phyloP scores from a whole-genome alignment of 2,329 filamentous ascomycete species.

The Phyllosticta ampelicida region DNA sequence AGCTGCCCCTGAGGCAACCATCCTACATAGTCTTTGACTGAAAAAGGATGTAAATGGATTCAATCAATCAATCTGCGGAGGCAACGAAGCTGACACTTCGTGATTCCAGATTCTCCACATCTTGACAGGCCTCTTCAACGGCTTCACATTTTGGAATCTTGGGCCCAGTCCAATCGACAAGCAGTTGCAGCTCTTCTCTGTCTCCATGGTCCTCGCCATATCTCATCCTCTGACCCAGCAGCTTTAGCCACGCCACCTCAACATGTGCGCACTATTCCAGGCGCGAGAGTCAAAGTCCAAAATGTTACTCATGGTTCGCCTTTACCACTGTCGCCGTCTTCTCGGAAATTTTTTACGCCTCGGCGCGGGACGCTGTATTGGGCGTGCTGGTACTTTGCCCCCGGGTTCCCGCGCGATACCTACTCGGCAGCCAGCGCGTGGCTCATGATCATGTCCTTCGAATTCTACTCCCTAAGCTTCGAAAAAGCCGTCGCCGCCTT shows the following conservation, averaged over 20 bases:
- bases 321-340: conserved; percentile 56
- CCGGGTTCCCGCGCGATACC: conserved; percentile 43
- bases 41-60: no score
- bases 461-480: conserved; percentile 54
- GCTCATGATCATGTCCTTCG: conserved; percentile 55
- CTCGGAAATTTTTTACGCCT: conserved; percentile 61
- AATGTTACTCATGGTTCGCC: conserved; percentile 69
- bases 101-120: conserved; percentile 37
- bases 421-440: conserved; percentile 53
- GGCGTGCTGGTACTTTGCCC: conserved; percentile 41
- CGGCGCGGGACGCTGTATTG: conserved; percentile 55
- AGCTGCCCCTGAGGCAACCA: no score
- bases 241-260: conserved; percentile 60
- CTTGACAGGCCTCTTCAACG: conserved; percentile 38
- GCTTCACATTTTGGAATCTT: conserved; percentile 40
- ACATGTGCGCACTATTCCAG: conserved; percentile 56
- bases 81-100: background rate
- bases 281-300: conserved; percentile 65
- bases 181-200: conserved; percentile 57
- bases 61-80: no score
- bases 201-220: conserved; percentile 69
- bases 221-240: conserved; percentile 66
- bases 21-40: no score
- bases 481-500: conserved; percentile 59
- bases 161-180: conserved; percentile 32